phyloP scores from a whole-genome alignment of 23 red algal species.

The Gracilaria domingensis region DNA sequence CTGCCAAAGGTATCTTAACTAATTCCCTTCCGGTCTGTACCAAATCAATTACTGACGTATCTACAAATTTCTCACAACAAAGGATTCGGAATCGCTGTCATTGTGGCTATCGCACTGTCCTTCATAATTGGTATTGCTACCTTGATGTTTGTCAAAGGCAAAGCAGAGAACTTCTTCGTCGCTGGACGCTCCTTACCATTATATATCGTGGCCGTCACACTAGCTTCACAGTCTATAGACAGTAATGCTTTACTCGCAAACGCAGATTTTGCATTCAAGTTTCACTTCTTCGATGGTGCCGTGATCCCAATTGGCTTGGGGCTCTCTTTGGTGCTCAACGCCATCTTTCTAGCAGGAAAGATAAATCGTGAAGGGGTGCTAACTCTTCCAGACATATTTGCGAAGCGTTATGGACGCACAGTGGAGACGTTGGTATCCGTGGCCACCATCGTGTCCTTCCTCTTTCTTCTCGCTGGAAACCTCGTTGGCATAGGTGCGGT shows the following conservation, averaged over 20 bases:
- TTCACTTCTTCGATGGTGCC: conserved; percentile 37
- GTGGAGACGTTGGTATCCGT: conserved; percentile 11
- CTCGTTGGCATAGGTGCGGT: conserved; percentile 15
- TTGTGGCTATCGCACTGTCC: conserved; percentile 13
- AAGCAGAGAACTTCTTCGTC: conserved; percentile 44
- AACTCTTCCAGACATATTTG: conserved; percentile 25
- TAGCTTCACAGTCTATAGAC: conserved; percentile 27
- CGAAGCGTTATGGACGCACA: conserved; percentile 33
- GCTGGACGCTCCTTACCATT: conserved; percentile 13
- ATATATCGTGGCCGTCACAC: conserved; percentile 9
- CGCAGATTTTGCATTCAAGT: conserved; percentile 36
- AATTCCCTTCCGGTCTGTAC: neutral
- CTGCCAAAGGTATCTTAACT: neutral
- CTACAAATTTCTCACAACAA: neutral
- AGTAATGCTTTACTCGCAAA: conserved; percentile 27
- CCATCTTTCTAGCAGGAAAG: conserved; percentile 12
- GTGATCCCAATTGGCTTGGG: conserved; percentile 15
- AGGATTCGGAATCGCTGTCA: conserved; percentile 32
- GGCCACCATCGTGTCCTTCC: conserved; percentile 31
- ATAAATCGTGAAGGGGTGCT: conserved; percentile 25
- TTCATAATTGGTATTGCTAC: conserved; percentile 25
- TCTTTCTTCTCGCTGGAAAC: conserved; percentile 32
- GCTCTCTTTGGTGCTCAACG: conserved; percentile 27
- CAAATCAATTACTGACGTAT: neutral
- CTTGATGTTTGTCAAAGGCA: neutral